Base-by-base conservation (phyloP, 257 asterid species). In the Paraleonurus japonicus region DNA sequence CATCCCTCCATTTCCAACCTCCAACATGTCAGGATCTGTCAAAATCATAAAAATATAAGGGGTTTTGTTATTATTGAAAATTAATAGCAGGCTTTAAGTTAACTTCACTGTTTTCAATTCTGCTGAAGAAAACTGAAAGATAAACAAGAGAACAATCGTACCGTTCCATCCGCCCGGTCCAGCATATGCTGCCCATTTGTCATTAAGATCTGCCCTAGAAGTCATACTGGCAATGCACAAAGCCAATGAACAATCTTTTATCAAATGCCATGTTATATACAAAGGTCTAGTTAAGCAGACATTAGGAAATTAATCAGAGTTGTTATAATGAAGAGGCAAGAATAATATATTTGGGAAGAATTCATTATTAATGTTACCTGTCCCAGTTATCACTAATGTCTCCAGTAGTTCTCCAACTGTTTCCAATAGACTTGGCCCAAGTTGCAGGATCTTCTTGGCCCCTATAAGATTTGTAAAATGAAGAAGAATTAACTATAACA, bases 151-250 rank as follows among this genome's bases (percentile, higher is more conserved):
- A 8, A 13, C 2, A 30, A 50, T 71, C 76, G 32, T 77, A 91
- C 98, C 99, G 24, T 94, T 94, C 99, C 99, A 94, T 75, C 90
- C 96, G 3, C 99, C 98, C 1, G 96, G 96, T 33, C 90, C 95
- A 11, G 96, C 96, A 53, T 91, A 91, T 19, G 87, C 45, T 41
- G 95, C 98, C 99, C 98, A 91, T 74, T 74, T 75, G 83, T 91
- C 92, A 59, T 94, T 92, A n/a, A 73, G 63, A 75, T 94, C 99
- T 2, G 99, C 98, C 71, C 76, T 79, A 30, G 96, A 84, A 59
- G 87, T 84, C 98, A 94, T 86, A 80, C 99, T 94, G 65, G 33
- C 67, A 78, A 59, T 51, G 74, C 24, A 17, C 22, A 22, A 9
- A 4, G 28, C 7, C 53, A 33, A 19, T 39, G 4, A 39, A 39